Evolutionary conservation across 2,329 filamentous ascomycete genomes (phyloP).

Genomic region (Ophiocordyceps camponoti-saundersi): DNA sequence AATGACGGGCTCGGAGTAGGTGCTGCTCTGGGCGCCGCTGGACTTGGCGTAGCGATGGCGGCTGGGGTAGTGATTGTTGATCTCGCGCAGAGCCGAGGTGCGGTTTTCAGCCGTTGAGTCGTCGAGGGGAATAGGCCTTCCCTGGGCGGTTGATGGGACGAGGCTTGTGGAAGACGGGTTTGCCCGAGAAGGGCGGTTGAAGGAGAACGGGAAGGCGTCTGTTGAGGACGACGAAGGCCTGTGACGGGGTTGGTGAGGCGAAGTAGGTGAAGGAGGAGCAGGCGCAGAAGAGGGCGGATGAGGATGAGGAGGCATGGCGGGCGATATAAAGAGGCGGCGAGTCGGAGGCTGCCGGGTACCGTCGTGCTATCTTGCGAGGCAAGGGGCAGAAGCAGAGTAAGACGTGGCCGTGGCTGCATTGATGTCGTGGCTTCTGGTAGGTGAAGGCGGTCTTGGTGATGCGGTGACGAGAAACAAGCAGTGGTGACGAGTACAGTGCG

Average conservation of each 20-base stretch:
- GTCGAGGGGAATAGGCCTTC: slow-evolving; percentile 37
- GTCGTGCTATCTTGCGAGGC: neutral
- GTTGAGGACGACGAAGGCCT: neutral
- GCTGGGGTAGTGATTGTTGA: slow-evolving; percentile 40
- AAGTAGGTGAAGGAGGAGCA: slow-evolving; percentile 8
- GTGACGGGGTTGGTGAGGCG: slow-evolving; percentile 1
- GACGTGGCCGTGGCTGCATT: slow-evolving; percentile 2
- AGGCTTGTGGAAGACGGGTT: slow-evolving; percentile 35
- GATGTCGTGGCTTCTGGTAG: slow-evolving; percentile 1
- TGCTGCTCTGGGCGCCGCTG: slow-evolving; percentile 36
- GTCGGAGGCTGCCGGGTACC: neutral
- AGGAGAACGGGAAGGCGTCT: slow-evolving; percentile 27
- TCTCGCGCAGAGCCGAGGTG: slow-evolving; percentile 41
- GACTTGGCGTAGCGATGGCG: slow-evolving; percentile 40
- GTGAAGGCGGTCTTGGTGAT: neutral
- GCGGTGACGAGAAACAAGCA: neutral
- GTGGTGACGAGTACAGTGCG: neutral
- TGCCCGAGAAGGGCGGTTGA: slow-evolving; percentile 29
- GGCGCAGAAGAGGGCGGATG: slow-evolving; percentile 4
- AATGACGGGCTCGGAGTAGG: slow-evolving; percentile 48
- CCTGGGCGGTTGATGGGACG: slow-evolving; percentile 36
- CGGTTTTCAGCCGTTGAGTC: slow-evolving; percentile 36
- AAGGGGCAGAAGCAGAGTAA: neutral
- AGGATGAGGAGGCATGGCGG: neutral
- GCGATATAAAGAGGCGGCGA: neutral